Base-by-base conservation (phyloP, 2,329 filamentous ascomycete species). In the Chalaropsis ovoidea region DNA sequence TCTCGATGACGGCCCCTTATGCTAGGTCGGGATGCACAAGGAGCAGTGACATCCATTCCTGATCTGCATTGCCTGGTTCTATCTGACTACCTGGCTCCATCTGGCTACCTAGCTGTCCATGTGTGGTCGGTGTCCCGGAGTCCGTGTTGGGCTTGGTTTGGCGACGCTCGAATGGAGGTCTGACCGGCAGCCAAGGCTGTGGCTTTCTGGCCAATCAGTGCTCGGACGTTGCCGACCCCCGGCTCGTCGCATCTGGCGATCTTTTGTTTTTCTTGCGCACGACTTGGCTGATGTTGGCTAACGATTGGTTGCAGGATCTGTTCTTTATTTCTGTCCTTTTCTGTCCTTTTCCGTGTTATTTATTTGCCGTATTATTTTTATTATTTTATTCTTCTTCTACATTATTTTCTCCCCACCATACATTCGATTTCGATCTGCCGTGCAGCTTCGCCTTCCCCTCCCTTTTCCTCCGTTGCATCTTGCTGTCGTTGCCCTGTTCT, bases 231-330 rank as follows among this genome's bases (percentile, higher is more conserved):
- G 43, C 43, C n/a, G 43, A 19, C 15, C 43, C 43, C 43, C 43
- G 43, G 43, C 43, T 47, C 15, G 15, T 47, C 43, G 43, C 43
- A 47, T 47, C 56, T 35, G 56, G 56, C 56, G 61, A 41, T 64
- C 39, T 42, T 56, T 56, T 42, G 10, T 13, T 27, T 49, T n/a
- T 31, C 31, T 31, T 31, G 31, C 31, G 31, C 31, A 31, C 31
- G 31, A 31, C 6, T 31, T 31, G 31, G 31, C 31, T 31, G 31
- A 31, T 31, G 31, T 31, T 31, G 31, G 31, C 31, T 31, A 31
- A 31, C 31, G 31, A 2, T 31, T 31, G 31, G 31, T 31, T 31
- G 31, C 6, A 31, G 31, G 31, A 31, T 31, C 31, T 31, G 6
- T 31, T 31, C 6, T 3, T 6, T 31, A 31, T 6, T 52, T 10